Evolutionary conservation across 1,139 yeast genomes (phyloP), one percentile per base, ranked within the genome.

Genomic region (Lodderomyces jiufengensis): DNA sequence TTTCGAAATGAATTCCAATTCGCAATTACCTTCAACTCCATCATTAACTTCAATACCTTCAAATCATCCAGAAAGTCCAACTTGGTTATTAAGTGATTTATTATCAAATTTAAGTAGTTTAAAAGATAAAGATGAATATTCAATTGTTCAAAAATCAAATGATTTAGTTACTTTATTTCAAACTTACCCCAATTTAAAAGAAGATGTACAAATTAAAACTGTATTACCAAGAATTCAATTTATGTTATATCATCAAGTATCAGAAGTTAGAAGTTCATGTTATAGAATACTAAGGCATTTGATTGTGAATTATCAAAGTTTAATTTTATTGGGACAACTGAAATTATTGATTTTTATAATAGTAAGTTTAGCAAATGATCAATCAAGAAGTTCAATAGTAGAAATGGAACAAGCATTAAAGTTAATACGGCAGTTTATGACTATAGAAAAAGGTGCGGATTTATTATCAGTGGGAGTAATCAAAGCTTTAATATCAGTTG

Each of bases 331-430:
- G 29, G 64, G 79, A 29, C 66, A 71, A 22, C 61, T 70, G 33
- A 74, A 78, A 40, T 53, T 86, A 9, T 84, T 86, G 42, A 70
- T 76, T 4, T 76, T 81, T 47, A 57, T 88, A 9, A 75, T 85
- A 4, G 66, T 80, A 13, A 71, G 94, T 0, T 61, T 92, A 35
- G 72, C 86, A 0, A 78, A 79, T 38, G 34, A 41, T 13, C 32
- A 32, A 9, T 64, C 57, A 6, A 57, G 66, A 23, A 59, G 74
- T 11, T 60, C 66, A 30, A 67, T 77, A 21, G 57, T 77, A 3
- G 97, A 90, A 51, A 73, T 92, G 44, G 80, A 80, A 31, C 90
- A 90, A 51, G 95, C 95, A 0, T 50, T 92, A 26, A 84, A 82
- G 49, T 63, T 90, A 22, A 59, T 87, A 1, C 67, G 97, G 24